phyloP scores from a whole-genome alignment of 139 green algal genomes.

The Chlamydomonas incerta region DNA sequence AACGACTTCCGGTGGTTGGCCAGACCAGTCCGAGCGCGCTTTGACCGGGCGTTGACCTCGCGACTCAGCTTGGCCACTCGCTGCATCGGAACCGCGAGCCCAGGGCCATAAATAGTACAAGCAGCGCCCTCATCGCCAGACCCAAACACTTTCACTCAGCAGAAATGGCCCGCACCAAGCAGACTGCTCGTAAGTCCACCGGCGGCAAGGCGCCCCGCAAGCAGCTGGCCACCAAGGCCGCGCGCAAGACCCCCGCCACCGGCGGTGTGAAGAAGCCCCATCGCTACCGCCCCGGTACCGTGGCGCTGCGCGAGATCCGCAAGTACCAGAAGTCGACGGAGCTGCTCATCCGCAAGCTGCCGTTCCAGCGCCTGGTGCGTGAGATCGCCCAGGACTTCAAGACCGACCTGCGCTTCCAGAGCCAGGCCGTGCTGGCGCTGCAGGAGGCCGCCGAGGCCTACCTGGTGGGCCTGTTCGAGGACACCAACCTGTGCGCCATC shows the following conservation, averaged over 20 bases:
- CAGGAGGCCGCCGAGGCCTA: conserved; percentile 98
- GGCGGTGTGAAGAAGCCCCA: conserved; percentile 94
- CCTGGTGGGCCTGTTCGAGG: conserved; percentile 98
- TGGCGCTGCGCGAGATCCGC: conserved; percentile 92
- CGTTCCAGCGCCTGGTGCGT: conserved; percentile 96
- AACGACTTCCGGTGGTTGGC: too few species aligned
- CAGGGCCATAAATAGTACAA: too few species aligned
- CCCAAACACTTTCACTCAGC: too few species aligned
- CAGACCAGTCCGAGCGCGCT: too few species aligned
- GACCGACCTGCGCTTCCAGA: conserved; percentile 96
- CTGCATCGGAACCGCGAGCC: too few species aligned
- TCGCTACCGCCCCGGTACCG: conserved; percentile 91
- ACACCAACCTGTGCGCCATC: conserved; percentile 88
- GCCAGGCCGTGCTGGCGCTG: conserved; percentile 93
- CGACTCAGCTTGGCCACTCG: too few species aligned
- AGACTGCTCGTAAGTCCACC: conserved; percentile 96
- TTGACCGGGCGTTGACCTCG: too few species aligned
- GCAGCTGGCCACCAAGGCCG: conserved; percentile 93
- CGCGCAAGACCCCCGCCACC: conserved; percentile 90
- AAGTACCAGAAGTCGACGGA: conserved; percentile 97
- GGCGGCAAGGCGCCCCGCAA: conserved; percentile 95
- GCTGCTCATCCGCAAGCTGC: conserved; percentile 96
- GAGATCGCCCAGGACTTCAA: conserved; percentile 99
- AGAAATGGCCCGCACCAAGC: conserved; percentile 96
- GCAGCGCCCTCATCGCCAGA: too few species aligned